phyloP scores from a whole-genome alignment of 257 asterid species.

The Salvia splendens region DNA sequence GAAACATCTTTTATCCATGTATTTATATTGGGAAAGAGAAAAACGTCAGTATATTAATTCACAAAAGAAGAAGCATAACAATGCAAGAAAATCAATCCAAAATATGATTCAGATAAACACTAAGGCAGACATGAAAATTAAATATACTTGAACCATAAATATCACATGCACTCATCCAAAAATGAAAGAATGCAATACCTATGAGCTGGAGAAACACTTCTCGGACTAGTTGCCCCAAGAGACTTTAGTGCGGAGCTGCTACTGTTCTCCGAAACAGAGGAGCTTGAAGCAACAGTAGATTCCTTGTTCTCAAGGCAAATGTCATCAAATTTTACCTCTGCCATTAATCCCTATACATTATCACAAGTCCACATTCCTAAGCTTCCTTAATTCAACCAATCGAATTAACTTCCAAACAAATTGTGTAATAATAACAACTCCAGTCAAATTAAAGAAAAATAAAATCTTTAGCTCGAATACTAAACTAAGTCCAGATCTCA shows the following conservation, averaged over 20 bases:
- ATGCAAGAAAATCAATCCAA: conserved; percentile 9
- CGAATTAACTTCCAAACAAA: conserved; percentile 27
- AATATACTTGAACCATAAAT: not conserved
- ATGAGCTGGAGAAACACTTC: conserved; percentile 68
- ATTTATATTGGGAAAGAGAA: not conserved
- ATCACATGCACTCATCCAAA: conserved; percentile 18
- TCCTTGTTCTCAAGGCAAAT: conserved; percentile 67
- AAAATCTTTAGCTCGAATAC: conserved; percentile 18
- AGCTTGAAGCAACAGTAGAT: conserved; percentile 70
- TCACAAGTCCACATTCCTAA: conserved; percentile 42
- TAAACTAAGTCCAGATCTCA: conserved; percentile 57
- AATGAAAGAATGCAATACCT: conserved; percentile 48
- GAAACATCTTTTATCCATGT: not conserved
- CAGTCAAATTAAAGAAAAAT: conserved; percentile 25
- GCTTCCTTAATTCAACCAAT: conserved; percentile 32
- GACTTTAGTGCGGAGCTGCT: conserved; percentile 62
- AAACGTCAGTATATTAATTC: not conserved
- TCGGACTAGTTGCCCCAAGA: conserved; percentile 71
- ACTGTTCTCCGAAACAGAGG: conserved; percentile 86
- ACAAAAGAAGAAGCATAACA: conserved; percentile 5
- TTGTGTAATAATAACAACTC: conserved; percentile 24
- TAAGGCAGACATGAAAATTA: not conserved
- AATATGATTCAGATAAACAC: conserved; percentile 10
- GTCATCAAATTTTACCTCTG: conserved; percentile 58
- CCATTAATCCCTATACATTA: conserved; percentile 57